phyloP scores from a whole-genome alignment of 768 basidiomycete species.

The Hygrocybe punicea region DNA sequence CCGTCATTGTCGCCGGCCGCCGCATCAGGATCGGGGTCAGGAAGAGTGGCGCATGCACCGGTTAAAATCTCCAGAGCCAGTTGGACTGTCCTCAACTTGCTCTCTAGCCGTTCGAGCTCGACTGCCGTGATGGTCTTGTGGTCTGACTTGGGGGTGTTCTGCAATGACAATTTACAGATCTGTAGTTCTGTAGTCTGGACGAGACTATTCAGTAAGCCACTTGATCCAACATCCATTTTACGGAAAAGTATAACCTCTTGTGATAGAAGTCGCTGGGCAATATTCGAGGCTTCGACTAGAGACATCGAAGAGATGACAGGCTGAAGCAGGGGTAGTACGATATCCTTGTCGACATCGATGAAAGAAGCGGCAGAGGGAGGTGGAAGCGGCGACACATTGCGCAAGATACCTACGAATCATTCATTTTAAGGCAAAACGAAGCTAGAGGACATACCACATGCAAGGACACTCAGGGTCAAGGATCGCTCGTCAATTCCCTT shows the following conservation, averaged over 20 bases:
- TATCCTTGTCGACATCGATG: slow-evolving; percentile 66
- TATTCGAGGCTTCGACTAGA: slow-evolving; percentile 46
- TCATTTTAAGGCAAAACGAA: slow-evolving; percentile 1
- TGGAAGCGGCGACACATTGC: slow-evolving; percentile 73
- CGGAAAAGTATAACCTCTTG: slow-evolving; percentile 42
- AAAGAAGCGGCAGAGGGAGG: slow-evolving; percentile 59
- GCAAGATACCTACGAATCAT: slow-evolving; percentile 58
- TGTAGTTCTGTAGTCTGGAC: slow-evolving; percentile 47
- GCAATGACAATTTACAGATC: slow-evolving; percentile 56
- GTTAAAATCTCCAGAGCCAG: slow-evolving; percentile 87
- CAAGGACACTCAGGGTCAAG: slow-evolving; percentile 59
- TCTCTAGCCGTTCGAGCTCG: slow-evolving; percentile 72
- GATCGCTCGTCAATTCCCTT: slow-evolving; percentile 49
- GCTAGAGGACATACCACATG: slow-evolving; percentile 49
- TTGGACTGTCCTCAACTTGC: slow-evolving; percentile 66
- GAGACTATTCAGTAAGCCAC: background rate
- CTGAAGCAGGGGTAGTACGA: slow-evolving; percentile 67
- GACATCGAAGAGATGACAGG: slow-evolving; percentile 62
- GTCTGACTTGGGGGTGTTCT: slow-evolving; percentile 70
- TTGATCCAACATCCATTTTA: background rate
- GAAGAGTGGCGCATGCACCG: slow-evolving; percentile 81
- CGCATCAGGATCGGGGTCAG: slow-evolving; percentile 58
- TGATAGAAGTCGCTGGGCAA: slow-evolving; percentile 50
- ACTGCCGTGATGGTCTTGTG: slow-evolving; percentile 66
- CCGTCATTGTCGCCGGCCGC: slow-evolving; percentile 38